phyloP scores from a whole-genome alignment of 192 early-diverging fungal species.

The Coemansia sp. region DNA sequence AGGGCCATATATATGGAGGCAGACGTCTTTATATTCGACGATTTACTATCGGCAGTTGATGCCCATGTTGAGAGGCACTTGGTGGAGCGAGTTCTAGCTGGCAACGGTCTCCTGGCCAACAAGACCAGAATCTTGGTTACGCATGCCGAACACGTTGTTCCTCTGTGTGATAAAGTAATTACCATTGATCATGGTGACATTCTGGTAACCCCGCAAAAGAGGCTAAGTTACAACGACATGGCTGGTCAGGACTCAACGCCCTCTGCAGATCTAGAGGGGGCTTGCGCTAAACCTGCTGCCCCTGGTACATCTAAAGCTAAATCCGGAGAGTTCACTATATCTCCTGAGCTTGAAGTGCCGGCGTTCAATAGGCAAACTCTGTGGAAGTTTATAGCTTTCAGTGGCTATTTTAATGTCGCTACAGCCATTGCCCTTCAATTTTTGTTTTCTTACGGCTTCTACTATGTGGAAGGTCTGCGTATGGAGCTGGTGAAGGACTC shows the following conservation, averaged over 20 bases:
- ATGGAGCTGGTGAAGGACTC: conserved; percentile 9
- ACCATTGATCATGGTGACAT: conserved; percentile 9
- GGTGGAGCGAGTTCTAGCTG: conserved; percentile 30
- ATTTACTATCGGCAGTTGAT: conserved; percentile 41
- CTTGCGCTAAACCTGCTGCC: background rate
- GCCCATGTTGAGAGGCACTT: conserved; percentile 29
- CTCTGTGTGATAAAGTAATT: conserved; percentile 29
- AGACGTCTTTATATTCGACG: conserved; percentile 52
- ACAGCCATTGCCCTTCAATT: conserved; percentile 9
- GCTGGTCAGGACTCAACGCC: background rate
- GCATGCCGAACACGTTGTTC: conserved; percentile 44
- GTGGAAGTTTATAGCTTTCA: conserved; percentile 10
- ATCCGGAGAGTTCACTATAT: conserved; percentile 1
- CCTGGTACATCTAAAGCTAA: background rate
- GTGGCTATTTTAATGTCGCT: conserved; percentile 10
- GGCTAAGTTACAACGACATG: background rate
- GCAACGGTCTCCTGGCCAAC: conserved; percentile 20
- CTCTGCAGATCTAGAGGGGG: background rate
- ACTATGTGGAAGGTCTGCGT: conserved; percentile 17
- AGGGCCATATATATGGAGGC: conserved; percentile 65
- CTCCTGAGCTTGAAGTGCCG: conserved; percentile 12
- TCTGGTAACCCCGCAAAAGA: background rate
- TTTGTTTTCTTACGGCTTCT: conserved; percentile 7
- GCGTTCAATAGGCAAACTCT: background rate
- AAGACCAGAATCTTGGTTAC: conserved; percentile 45